A percentile compares a stretch with the other conserved stretches of the same genome.
Evolutionary conservation across 306 rosid genomes (phyloP).

Genomic region (Oxytropis ochrocephala): DNA sequence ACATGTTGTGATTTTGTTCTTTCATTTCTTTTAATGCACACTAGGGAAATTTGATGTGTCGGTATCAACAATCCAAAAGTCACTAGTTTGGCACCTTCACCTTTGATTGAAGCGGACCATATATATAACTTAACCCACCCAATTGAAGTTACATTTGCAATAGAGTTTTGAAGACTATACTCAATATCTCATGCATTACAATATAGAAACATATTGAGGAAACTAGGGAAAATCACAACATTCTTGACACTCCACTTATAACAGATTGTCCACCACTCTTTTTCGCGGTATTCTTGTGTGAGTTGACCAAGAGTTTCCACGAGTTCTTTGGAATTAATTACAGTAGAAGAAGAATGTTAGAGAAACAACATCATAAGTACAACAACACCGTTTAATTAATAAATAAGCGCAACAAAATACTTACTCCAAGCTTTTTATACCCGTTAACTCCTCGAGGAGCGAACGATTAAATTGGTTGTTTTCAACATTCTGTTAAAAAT

Average conservation of each 20-base stretch:
- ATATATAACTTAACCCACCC: too few species aligned
- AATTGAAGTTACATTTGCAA: too few species aligned
- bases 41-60: too few species aligned
- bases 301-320: slow-evolving; percentile 77
- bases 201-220: too few species aligned
- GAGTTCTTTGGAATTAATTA: slow-evolving; percentile 47
- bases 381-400: slow-evolving; percentile 12
- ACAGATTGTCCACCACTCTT: slow-evolving; percentile 15
- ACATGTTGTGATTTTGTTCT: too few species aligned
- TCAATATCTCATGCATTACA: too few species aligned
- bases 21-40: too few species aligned
- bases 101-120: too few species aligned
- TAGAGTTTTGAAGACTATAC: too few species aligned
- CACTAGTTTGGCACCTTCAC: too few species aligned
- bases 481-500: slow-evolving; percentile 69
- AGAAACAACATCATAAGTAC: slow-evolving; percentile 1
- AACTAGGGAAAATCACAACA: too few species aligned
- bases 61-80: too few species aligned
- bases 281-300: slow-evolving; percentile 3
- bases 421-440: slow-evolving; percentile 49
- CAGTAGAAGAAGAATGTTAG: slow-evolving; percentile 23
- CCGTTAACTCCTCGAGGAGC: slow-evolving; percentile 57
- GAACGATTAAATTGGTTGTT: slow-evolving; percentile 79
- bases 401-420: slow-evolving; percentile 12
- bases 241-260: slow-evolving; percentile 35